Conservation (phyloP, 179 eudicot genomes). For the Beta corolliflora region DNA sequence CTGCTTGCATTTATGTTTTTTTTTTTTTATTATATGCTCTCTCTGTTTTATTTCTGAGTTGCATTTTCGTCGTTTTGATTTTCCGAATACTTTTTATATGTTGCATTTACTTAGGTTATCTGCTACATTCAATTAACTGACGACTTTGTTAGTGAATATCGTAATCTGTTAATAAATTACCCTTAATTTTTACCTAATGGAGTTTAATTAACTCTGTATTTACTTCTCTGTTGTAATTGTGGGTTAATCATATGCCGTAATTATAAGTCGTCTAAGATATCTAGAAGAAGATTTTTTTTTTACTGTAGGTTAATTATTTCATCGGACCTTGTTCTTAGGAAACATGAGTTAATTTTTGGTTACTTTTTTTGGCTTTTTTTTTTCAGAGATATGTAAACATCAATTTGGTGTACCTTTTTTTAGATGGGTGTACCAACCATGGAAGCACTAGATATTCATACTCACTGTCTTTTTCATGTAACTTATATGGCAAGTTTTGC, state of each 20-base stretch:
- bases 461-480: not conserved
- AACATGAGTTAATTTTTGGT: no score
- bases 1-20: not conserved
- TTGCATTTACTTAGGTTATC: no score
- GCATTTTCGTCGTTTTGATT: not conserved
- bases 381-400: not conserved
- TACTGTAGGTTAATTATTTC: no score
- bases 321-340: no score
- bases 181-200: no score
- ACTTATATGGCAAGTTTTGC: not conserved
- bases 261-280: not conserved
- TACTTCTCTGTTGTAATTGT: no score
- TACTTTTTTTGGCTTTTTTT: no score
- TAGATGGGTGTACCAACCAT: constrained; percentile 26
- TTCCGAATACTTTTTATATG: no score
- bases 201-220: not conserved
- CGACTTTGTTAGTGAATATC: not conserved
- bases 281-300: not conserved
- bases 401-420: constrained; percentile 19
- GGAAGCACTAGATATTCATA: not conserved
- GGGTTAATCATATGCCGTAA: not conserved
- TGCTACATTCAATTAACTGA: not conserved
- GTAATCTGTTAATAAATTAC: not conserved
- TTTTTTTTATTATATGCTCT: not conserved
- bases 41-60: not conserved